These are phyloP conservation scores for Nephelium lappaceum DNA, from an alignment of 345 rosid species.

Conservation along the genomic window DNA sequence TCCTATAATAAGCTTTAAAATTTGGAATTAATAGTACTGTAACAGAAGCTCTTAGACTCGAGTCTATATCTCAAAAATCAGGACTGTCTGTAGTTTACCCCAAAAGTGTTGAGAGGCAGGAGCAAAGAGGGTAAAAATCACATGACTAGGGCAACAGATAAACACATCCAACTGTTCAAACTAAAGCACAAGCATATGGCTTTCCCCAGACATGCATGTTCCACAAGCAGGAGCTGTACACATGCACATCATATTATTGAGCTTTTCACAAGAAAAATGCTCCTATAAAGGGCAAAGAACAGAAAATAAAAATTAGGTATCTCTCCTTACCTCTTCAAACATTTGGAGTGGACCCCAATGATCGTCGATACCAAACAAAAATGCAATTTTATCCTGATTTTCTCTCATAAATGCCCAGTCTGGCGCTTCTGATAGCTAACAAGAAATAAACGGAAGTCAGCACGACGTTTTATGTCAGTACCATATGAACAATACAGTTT, in stretches of 20 bases:
- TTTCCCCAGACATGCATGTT: neutral
- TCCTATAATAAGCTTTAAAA: neutral
- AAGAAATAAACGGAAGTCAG: conserved; percentile 28
- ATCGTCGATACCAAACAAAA: conserved; percentile 75
- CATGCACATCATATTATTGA: neutral
- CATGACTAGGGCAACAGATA: neutral
- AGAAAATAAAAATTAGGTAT: conserved; percentile 3
- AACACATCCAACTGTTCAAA: neutral
- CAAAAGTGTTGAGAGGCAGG: neutral
- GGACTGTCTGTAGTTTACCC: neutral
- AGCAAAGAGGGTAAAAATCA: neutral
- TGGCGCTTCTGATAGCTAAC: conserved; percentile 66
- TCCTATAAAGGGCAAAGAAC: neutral
- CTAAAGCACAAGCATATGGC: neutral
- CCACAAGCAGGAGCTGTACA: neutral
- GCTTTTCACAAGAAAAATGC: conserved; percentile 11
- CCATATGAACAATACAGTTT: neutral
- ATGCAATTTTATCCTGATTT: conserved; percentile 56
- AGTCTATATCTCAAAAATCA: neutral
- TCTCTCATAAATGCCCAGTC: conserved; percentile 79
- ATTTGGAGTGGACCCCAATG: conserved; percentile 86
- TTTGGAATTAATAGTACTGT: neutral
- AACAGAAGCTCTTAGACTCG: neutral
- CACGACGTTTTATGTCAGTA: neutral
- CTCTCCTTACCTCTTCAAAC: conserved; percentile 66